These are phyloP conservation scores for Lolium rigidum DNA, from an alignment of 176 grass and related monocot genomes.

Conservation along the genomic window DNA sequence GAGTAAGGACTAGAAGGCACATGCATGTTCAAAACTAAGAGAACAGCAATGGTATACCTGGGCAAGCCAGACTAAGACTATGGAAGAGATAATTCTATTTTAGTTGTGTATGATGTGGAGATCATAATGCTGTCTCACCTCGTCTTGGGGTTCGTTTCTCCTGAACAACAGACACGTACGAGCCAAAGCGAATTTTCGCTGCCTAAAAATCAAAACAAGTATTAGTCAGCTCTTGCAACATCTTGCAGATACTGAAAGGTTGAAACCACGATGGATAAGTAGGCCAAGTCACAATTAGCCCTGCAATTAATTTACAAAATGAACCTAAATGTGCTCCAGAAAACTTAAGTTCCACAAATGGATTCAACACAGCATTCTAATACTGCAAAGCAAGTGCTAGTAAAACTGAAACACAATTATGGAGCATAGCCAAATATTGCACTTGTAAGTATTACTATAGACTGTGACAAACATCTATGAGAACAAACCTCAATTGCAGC, in stretches of 20 bases:
- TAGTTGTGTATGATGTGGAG: background rate
- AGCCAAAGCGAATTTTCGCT: constrained; percentile 48
- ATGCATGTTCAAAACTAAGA: background rate
- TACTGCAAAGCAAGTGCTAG: constrained; percentile 5
- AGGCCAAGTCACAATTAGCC: background rate
- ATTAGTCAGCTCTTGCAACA: background rate
- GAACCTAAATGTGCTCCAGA: background rate
- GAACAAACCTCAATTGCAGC: constrained; percentile 74
- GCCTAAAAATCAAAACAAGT: constrained; percentile 47
- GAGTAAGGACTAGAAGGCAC: background rate
- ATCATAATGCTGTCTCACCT: constrained; percentile 51
- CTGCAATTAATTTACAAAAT: background rate
- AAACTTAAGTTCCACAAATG: constrained; percentile 5
- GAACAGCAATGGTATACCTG: background rate
- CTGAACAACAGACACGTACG: constrained; percentile 51
- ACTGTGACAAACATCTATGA: background rate
- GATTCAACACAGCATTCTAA: constrained; percentile 5
- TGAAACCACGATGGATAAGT: background rate
- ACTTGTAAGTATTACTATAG: background rate
- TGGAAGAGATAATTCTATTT: constrained; percentile 16
- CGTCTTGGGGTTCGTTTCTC: constrained; percentile 72
- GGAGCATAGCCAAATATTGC: background rate
- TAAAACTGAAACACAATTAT: constrained; percentile 12
- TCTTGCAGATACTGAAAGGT: background rate
- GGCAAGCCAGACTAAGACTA: background rate